These are phyloP conservation scores for Inga leiocalycina DNA, from an alignment of 306 rosid genomes.

Conservation along the genomic window DNA sequence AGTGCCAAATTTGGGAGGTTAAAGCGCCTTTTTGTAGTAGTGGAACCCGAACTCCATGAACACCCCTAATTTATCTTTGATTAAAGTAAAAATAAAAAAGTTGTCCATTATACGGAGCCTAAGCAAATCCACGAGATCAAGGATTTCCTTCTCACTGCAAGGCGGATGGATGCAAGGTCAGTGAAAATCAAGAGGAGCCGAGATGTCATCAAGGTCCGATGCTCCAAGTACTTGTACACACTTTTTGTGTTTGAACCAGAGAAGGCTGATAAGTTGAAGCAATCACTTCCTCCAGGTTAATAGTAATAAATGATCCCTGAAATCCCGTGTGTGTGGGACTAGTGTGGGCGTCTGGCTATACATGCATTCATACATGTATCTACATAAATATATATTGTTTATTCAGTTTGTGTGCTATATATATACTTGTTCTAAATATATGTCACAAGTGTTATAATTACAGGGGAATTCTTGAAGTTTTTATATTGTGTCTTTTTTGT, in stretches of 20 bases:
- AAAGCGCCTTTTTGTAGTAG: too few relatives aligned
- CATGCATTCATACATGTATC: not conserved
- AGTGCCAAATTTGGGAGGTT: too few relatives aligned
- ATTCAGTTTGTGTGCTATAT: not conserved
- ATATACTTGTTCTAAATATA: not conserved
- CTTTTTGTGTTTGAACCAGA: conserved; percentile 71
- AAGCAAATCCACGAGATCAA: conserved; percentile 88
- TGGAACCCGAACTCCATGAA: too few relatives aligned
- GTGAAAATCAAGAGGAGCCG: conserved; percentile 79
- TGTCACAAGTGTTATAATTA: not conserved
- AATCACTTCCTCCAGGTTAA: conserved; percentile 85
- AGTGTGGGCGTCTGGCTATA: not conserved
- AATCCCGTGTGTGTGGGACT: too few relatives aligned
- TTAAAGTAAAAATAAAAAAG: not conserved
- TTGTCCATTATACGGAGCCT: conserved; percentile 44
- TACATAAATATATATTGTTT: not conserved
- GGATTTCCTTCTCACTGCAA: conserved; percentile 87
- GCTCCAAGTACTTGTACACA: conserved; percentile 88
- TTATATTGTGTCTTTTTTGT: not conserved
- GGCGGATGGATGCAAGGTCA: conserved; percentile 77
- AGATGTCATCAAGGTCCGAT: conserved; percentile 77
- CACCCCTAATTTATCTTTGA: not conserved
- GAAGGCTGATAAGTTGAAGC: conserved; percentile 90
- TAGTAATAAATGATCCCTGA: not conserved
- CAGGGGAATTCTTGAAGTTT: not conserved